Evolutionary conservation across 805 yeast species (phyloP), one percentile per base, ranked within the genome.

Genomic region (Metschnikowia gelsemii): DNA sequence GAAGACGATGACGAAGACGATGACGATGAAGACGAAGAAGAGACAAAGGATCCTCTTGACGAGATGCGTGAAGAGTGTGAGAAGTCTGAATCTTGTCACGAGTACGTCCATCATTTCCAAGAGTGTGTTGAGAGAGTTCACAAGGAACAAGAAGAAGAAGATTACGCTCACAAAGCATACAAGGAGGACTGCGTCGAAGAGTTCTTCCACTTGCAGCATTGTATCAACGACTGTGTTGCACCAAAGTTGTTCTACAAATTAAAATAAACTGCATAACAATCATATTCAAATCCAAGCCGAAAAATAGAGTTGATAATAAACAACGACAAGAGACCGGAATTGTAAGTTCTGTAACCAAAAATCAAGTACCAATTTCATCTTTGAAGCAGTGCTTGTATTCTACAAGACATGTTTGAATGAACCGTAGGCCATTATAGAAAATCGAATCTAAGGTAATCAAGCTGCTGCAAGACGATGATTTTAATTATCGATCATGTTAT

Each of bases 171-270:
- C 45, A 78, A 77, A 58, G 81, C 75, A 8, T 76, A 87, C 76
- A 91, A 91, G 72, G 99, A 91, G 75, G 97, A 91, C 72, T 91
- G 99, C 77, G 84, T 91, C 49, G 98, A 91, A 72, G 99, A 91
- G 72, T 91, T 86, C 57, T 91, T 91, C 88, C 98, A 93, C 72
- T 76, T 90, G 65, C 88, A 88, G 68, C 97, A 91, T 70, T 87
- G 95, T 74, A 56, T 90, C 58, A 88, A 87, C 70, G 93, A 87
- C 64, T 81, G 95, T 74, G 88, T 84, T 64, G 88, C 95, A 50
- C 96, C 96, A 70, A 84, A 80, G 68, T 75, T 90, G 66, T 87
- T 90, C 76, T 72, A 79, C 75, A 86, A 84, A 72, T 80, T 89
- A 70, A 87, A 87, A 70, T 89, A 80, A 68, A 49, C 53, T 49